phyloP scores from a whole-genome alignment of 2,329 filamentous ascomycete genomes.

The Venturia aucupariae region DNA sequence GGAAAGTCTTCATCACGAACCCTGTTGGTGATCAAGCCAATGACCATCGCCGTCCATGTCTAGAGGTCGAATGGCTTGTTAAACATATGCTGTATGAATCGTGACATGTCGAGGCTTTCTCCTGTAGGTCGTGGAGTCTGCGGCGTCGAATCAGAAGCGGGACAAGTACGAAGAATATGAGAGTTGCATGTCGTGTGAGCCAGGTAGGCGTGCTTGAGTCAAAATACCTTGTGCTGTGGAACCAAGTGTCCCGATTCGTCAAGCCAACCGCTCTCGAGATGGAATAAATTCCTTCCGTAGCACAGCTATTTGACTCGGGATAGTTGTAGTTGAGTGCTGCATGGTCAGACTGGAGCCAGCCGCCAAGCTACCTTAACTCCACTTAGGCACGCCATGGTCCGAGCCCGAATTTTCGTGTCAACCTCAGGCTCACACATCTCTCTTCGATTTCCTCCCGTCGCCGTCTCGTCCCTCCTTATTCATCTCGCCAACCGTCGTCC shows the following conservation, averaged over 20 bases:
- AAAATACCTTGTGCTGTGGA: not conserved
- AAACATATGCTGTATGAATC: not conserved
- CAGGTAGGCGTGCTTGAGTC: not conserved
- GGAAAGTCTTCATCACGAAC: conserved; percentile 8
- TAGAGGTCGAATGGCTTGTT: not conserved
- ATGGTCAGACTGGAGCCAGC: not conserved
- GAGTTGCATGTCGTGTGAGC: not conserved
- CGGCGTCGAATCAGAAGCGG: not conserved
- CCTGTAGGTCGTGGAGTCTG: not conserved
- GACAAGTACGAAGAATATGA: not conserved
- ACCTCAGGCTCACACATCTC: not conserved
- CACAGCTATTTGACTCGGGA: not conserved
- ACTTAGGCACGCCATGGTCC: not conserved
- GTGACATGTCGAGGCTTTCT: not conserved
- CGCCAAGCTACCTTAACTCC: too few species aligned
- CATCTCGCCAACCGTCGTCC: not conserved
- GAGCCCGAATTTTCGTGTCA: not conserved
- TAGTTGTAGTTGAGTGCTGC: not conserved
- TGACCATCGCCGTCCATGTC: not conserved
- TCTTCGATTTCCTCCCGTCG: not conserved
- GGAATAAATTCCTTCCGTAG: not conserved
- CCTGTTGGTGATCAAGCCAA: conserved; percentile 2
- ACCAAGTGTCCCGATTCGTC: not conserved
- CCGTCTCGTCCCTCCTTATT: not conserved
- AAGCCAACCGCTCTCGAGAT: not conserved